These are phyloP conservation scores for Conticribra guillardii DNA, from an alignment of 108 stramenopile genomes.

Conservation along the genomic window DNA sequence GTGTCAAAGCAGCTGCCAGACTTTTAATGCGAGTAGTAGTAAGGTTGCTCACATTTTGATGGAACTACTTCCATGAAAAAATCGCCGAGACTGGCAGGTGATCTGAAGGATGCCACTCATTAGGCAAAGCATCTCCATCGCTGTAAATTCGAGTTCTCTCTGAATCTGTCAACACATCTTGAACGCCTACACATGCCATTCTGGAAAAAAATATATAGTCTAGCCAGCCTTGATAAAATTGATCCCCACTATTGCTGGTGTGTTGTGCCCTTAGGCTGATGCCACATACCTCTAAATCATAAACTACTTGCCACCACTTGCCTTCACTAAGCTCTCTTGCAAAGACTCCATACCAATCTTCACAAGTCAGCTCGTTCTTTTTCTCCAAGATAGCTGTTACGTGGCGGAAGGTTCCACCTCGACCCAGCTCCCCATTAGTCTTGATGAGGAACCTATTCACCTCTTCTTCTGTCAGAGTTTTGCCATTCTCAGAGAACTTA, in stretches of 20 bases:
- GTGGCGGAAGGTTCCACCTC: constrained; percentile 77
- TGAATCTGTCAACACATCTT: constrained; percentile 33
- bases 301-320: constrained; percentile 66
- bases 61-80: constrained; percentile 55
- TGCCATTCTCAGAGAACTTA: constrained; percentile 26
- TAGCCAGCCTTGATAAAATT: constrained; percentile 59
- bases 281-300: constrained; percentile 57
- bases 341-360: constrained; percentile 58
- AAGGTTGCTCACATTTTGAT: too few species aligned
- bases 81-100: constrained; percentile 85
- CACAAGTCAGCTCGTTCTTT: constrained; percentile 38
- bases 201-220: constrained; percentile 43
- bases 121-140: constrained; percentile 66
- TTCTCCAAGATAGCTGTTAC: constrained; percentile 43
- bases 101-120: constrained; percentile 85
- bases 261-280: constrained; percentile 43
- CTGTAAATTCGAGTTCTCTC: constrained; percentile 26
- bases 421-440: constrained; percentile 70
- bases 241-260: constrained; percentile 33
- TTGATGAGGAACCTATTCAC: constrained; percentile 82
- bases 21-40: too few species aligned
- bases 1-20: too few species aligned
- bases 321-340: constrained; percentile 59
- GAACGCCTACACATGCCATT: constrained; percentile 30
- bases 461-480: constrained; percentile 59